These are phyloP conservation scores for Penicillium manginii DNA, from an alignment of 495 filamentous ascomycete genomes.

Conservation along the genomic window DNA sequence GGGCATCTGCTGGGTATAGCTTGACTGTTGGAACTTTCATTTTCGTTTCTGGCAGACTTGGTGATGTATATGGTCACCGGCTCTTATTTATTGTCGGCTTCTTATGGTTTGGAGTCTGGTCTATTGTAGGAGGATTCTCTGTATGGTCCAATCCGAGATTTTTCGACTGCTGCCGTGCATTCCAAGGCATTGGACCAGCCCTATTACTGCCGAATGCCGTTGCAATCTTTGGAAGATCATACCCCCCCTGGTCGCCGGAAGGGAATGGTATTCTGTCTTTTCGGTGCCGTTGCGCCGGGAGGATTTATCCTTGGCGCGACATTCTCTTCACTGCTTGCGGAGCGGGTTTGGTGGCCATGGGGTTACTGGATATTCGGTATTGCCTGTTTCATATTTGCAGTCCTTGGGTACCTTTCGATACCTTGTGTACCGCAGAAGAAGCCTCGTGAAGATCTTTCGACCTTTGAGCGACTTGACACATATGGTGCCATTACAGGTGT, in stretches of 20 bases:
- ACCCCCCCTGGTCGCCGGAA: slow-evolving; percentile 52
- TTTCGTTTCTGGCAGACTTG: slow-evolving; percentile 63
- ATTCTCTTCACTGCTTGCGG: slow-evolving; percentile 35
- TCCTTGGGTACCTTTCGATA: slow-evolving; percentile 48
- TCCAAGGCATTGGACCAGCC: slow-evolving; percentile 59
- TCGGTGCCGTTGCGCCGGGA: slow-evolving; percentile 59
- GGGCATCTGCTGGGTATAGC: slow-evolving; percentile 53
- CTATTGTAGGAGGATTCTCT: slow-evolving; percentile 55
- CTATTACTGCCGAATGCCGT: slow-evolving; percentile 53
- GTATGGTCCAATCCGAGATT: slow-evolving; percentile 37
- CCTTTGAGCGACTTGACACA: slow-evolving; percentile 12
- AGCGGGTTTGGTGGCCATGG: slow-evolving; percentile 65
- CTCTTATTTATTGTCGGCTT: slow-evolving; percentile 61
- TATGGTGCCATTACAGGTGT: slow-evolving; percentile 58
- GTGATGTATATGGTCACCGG: slow-evolving; percentile 67
- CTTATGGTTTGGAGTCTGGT: slow-evolving; percentile 64
- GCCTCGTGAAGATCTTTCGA: slow-evolving; percentile 8
- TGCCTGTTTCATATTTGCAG: slow-evolving; percentile 45
- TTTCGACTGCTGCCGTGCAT: slow-evolving; percentile 48
- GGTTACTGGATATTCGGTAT: slow-evolving; percentile 62
- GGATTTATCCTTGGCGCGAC: slow-evolving; percentile 55
- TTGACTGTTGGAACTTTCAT: slow-evolving; percentile 68
- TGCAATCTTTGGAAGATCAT: slow-evolving; percentile 46
- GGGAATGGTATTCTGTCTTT: slow-evolving; percentile 61
- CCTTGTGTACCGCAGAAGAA: slow-evolving; percentile 42